phyloP scores from a whole-genome alignment of 139 green algal species.

The Picochlorum sp. region DNA sequence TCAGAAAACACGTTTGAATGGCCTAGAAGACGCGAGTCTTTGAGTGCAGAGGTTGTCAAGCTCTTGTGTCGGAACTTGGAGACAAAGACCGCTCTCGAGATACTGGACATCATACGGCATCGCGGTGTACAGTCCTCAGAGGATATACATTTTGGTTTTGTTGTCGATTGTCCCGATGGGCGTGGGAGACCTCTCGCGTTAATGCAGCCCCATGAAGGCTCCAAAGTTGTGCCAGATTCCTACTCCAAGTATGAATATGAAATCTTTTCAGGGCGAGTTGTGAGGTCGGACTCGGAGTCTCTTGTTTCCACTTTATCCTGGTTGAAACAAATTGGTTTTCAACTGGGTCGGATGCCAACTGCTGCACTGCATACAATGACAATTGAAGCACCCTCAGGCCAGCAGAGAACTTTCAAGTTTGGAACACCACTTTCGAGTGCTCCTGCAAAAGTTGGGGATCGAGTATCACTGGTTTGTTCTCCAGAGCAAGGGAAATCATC shows the following conservation, averaged over 20 bases:
- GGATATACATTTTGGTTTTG: constrained; percentile 63
- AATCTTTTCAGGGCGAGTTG: constrained; percentile 63
- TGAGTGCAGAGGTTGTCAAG: not conserved
- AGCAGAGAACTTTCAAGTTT: constrained; percentile 61
- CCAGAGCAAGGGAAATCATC: constrained; percentile 27
- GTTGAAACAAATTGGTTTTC: constrained; percentile 20
- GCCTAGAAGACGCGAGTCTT: not conserved
- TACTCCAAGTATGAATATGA: constrained; percentile 74
- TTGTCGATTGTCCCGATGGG: constrained; percentile 59
- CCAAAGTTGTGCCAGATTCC: constrained; percentile 58
- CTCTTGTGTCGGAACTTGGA: constrained; percentile 50
- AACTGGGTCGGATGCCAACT: not conserved
- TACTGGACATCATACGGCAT: constrained; percentile 44
- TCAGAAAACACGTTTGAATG: not conserved
- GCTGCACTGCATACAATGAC: constrained; percentile 71
- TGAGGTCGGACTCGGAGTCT: constrained; percentile 43
- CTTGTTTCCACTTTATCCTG: not conserved
- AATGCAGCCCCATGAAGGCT: constrained; percentile 79
- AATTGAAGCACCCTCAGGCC: constrained; percentile 56
- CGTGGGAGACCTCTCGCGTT: constrained; percentile 58
- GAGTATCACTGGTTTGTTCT: constrained; percentile 68
- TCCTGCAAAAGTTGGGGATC: constrained; percentile 60
- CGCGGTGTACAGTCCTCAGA: constrained; percentile 44
- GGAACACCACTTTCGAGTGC: constrained; percentile 66
- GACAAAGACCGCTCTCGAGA: constrained; percentile 61